Conservation (phyloP, 2,329 filamentous ascomycete species). For the Sporothrix variecibatus region DNA sequence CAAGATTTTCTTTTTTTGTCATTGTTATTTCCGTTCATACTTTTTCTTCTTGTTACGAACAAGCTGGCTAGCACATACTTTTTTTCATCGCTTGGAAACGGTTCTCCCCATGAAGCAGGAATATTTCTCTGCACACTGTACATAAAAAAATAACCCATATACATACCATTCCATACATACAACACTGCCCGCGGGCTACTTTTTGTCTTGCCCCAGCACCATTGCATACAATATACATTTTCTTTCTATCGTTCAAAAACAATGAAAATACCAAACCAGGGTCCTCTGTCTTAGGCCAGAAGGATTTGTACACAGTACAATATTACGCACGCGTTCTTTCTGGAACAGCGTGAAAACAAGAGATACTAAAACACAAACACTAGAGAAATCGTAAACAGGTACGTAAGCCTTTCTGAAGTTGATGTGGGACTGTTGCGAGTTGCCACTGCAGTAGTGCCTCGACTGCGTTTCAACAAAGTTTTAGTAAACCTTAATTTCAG, state of each 20-base stretch:
- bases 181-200: not conserved
- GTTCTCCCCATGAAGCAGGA: not conserved
- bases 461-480: slow-evolving; percentile 7
- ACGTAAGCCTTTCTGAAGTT: not conserved
- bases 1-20: not conserved
- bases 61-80: not conserved
- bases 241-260: too few species aligned
- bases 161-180: not conserved
- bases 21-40: not conserved
- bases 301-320: not conserved
- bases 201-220: not conserved
- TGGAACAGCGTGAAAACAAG: not conserved
- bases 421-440: slow-evolving; percentile 2
- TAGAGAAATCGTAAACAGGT: not conserved
- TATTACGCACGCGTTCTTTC: not conserved
- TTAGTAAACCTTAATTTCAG: not conserved
- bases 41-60: not conserved
- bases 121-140: not conserved
- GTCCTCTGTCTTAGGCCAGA: not conserved
- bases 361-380: not conserved
- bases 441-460: not conserved
- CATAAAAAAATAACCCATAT: slow-evolving; percentile 2
- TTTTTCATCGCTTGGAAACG: not conserved
- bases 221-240: not conserved
- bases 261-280: not conserved